A percentile compares a stretch with the other conserved stretches of the same genome.
phyloP scores from a whole-genome alignment of 495 filamentous ascomycete species.

The Poronia punctata region DNA sequence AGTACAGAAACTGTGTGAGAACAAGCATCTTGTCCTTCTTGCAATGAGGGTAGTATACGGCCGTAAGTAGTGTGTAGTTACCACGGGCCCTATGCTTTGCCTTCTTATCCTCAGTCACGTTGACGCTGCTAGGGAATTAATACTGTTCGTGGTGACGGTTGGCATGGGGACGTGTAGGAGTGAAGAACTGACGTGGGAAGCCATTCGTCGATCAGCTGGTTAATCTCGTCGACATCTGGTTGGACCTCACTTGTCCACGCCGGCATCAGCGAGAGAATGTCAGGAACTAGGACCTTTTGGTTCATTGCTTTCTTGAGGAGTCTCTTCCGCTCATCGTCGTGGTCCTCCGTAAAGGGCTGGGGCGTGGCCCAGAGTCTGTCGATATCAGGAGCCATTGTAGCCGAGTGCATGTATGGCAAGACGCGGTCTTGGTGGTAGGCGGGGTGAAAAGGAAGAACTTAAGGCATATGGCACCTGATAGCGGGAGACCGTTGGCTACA shows the following conservation, averaged over 20 bases:
- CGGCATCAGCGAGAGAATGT: slow-evolving; percentile 21
- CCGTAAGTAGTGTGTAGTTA: slow-evolving; percentile 19
- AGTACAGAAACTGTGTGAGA: slow-evolving; percentile 20
- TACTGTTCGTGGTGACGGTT: too few species aligned
- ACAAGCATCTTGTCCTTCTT: slow-evolving; percentile 21
- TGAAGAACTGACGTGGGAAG: slow-evolving; percentile 14
- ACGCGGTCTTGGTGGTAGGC: too few species aligned
- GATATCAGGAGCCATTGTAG: slow-evolving; percentile 16
- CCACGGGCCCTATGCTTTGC: slow-evolving; percentile 21
- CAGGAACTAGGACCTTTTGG: slow-evolving; percentile 21
- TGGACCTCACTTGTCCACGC: slow-evolving; percentile 19
- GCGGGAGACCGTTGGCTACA: too few species aligned
- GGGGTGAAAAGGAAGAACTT: too few species aligned
- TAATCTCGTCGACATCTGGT: slow-evolving; percentile 19
- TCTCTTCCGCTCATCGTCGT: slow-evolving; percentile 14
- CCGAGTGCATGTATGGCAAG: neutral
- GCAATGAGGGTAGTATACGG: slow-evolving; percentile 21
- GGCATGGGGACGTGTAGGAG: too few species aligned
- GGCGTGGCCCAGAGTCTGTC: slow-evolving; percentile 3
- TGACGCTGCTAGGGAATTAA: slow-evolving; percentile 11
- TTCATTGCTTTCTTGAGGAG: slow-evolving; percentile 18
- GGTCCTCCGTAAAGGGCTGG: neutral
- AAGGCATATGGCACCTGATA: too few species aligned
- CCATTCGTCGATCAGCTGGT: slow-evolving; percentile 21
- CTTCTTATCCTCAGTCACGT: slow-evolving; percentile 20